Percentiles rank a stretch among this genome's conserved stretches.
These are phyloP conservation scores for Antarctomyces pellizariae DNA, from an alignment of 495 filamentous ascomycete species.

Conservation along the genomic window DNA sequence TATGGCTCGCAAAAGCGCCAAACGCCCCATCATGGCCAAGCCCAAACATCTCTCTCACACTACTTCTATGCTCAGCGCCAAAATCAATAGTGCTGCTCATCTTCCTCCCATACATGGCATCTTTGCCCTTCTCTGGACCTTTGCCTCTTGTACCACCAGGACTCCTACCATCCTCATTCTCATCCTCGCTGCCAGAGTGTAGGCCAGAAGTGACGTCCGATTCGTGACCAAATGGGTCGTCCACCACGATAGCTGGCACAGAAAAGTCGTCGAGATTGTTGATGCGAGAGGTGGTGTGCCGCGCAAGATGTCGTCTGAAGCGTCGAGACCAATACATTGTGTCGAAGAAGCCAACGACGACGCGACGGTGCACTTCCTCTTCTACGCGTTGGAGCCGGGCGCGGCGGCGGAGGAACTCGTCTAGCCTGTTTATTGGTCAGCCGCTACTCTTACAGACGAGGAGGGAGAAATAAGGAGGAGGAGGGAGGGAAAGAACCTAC, in stretches of 20 bases:
- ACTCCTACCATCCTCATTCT: too few species aligned
- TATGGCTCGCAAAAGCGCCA: too few species aligned
- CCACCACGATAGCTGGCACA: slow-evolving; percentile 80
- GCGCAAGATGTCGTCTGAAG: slow-evolving; percentile 50
- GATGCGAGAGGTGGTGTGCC: slow-evolving; percentile 47
- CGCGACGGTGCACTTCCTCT: slow-evolving; percentile 71
- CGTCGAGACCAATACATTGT: slow-evolving; percentile 68
- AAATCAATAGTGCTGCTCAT: too few species aligned
- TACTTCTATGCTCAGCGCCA: too few species aligned
- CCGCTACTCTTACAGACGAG: slow-evolving; percentile 4
- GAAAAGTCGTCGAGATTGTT: slow-evolving; percentile 54
- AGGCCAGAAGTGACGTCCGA: too few species aligned
- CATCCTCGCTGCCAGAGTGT: too few species aligned
- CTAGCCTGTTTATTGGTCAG: slow-evolving; percentile 28
- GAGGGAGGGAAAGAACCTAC: slow-evolving; percentile 17
- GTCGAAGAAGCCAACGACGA: slow-evolving; percentile 88
- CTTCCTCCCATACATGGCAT: too few species aligned
- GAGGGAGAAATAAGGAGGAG: slow-evolving; percentile 1
- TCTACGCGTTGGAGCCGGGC: slow-evolving; percentile 87
- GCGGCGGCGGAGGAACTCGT: slow-evolving; percentile 84
- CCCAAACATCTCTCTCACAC: too few species aligned
- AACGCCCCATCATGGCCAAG: too few species aligned
- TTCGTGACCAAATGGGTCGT: too few species aligned
- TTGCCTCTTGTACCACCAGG: too few species aligned
- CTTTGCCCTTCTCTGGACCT: too few species aligned